Evolutionary conservation across 176 grass and related monocot species (phyloP).

Genomic region (Areca catechu): DNA sequence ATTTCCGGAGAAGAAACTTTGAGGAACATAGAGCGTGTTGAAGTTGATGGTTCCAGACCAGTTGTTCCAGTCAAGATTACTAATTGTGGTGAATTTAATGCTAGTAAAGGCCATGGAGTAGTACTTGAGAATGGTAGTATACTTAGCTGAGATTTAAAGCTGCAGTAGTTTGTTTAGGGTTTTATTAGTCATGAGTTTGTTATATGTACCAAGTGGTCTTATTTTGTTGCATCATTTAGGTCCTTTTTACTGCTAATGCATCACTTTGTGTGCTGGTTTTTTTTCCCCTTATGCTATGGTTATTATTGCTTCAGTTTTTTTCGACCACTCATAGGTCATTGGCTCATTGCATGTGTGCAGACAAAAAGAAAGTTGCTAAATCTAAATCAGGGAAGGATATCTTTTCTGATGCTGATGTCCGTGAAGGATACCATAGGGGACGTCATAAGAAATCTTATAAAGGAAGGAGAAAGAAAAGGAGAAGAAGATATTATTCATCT

Average conservation of each 20-base stretch:
- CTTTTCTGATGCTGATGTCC: constrained; percentile 40
- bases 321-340: too few relatives aligned
- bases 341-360: constrained; percentile 27
- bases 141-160: not conserved
- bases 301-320: not conserved
- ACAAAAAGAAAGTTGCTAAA: constrained; percentile 62
- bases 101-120: constrained; percentile 26
- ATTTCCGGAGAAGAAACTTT: constrained; percentile 70
- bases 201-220: not conserved
- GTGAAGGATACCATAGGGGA: constrained; percentile 41
- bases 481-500: constrained; percentile 65
- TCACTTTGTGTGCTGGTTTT: too few relatives aligned
- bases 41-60: constrained; percentile 47
- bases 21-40: constrained; percentile 78
- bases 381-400: constrained; percentile 45
- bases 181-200: too few relatives aligned
- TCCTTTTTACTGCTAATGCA: not conserved
- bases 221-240: not conserved
- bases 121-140: constrained; percentile 35
- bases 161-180: too few relatives aligned
- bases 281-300: too few relatives aligned
- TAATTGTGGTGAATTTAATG: constrained; percentile 64
- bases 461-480: constrained; percentile 61
- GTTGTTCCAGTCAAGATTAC: constrained; percentile 67
- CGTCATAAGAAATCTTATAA: constrained; percentile 64